Percentiles rank a stretch among this genome's conserved stretches.
These are phyloP conservation scores for Pichia occidentalis DNA, from an alignment of 805 yeast genomes.

Conservation along the genomic window DNA sequence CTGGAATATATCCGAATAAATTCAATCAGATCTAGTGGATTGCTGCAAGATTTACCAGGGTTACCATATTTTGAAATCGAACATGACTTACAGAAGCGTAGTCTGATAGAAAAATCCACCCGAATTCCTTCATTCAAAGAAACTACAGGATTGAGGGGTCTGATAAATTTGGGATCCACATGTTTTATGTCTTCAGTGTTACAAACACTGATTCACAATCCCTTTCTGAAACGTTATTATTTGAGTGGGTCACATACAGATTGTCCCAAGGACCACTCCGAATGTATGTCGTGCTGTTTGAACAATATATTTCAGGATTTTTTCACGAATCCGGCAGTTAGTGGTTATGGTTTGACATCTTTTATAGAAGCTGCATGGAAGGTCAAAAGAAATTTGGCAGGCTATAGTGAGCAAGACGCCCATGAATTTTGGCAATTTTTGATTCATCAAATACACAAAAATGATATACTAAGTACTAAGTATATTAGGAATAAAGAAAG, in stretches of 20 bases:
- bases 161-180: conserved; percentile 92
- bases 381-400: conserved; percentile 78
- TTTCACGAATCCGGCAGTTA: conserved; percentile 53
- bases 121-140: conserved; percentile 46
- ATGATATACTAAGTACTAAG: conserved; percentile 27
- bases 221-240: conserved; percentile 71
- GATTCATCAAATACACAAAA: conserved; percentile 72
- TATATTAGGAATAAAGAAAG: conserved; percentile 18
- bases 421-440: conserved; percentile 96
- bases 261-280: conserved; percentile 35
- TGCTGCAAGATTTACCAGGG: conserved; percentile 24
- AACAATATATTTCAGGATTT: conserved; percentile 73
- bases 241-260: conserved; percentile 66
- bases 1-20: conserved; percentile 46
- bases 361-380: conserved; percentile 84
- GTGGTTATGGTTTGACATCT: conserved; percentile 77
- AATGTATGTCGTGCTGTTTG: conserved; percentile 80
- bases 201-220: conserved; percentile 87
- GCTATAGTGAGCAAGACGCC: conserved; percentile 96
- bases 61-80: conserved; percentile 27
- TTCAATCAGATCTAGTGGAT: conserved; percentile 20
- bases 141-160: conserved; percentile 76
- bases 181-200: conserved; percentile 94
- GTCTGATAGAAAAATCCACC: conserved; percentile 29
- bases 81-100: conserved; percentile 21